Base-by-base conservation (phyloP, 257 asterid genomes). In the Solanum rostratum region DNA sequence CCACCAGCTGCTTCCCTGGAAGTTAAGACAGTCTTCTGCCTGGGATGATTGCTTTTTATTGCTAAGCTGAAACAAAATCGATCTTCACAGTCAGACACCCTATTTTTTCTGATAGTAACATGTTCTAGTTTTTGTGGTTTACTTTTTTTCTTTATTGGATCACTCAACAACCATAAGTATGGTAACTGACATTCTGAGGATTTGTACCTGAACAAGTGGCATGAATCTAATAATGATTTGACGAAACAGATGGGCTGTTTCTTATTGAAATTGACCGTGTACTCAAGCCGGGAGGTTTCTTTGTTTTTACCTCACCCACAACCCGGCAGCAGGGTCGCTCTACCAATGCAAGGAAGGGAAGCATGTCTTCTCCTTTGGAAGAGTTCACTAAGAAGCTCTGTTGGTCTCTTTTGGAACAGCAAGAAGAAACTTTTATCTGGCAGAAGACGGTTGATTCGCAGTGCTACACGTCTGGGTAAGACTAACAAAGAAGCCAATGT, bases 221-320 rank as follows among this genome's bases (percentile, higher is more conserved):
- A 79, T 83, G 46, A 79, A 69, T 84, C 89, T 89, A 60, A 90
- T 85, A 68, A 65, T 89, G 69, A 24, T 41, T 84, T 86, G 85
- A 69, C 91, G 41, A 43, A 79, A 85, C 99, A 96, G 98, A 91
- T 90, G 97, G 98, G 62, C 84, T 91, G 86, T 89, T 90, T 81
- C 98, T 96, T 84, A 90, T 95, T 81, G 99, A 96, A 92, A 93
- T 93, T 79, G 99, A 96, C 86, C 95, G 99, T 88, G 85, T 96
- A 82, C 97, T 95, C 89, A 96, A 89, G 92, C 99, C 99, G 10
- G 99, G 99, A 87, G 98, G 98, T 84, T 96, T 93, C 91, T 86
- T 96, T 86, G 97, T 95, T 81, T 89, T 96, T 86, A 95, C 98
- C 88, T 92, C 98, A 73, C 95, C 97, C 81, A 85, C 86, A 85